phyloP scores from a whole-genome alignment of 805 yeast genomes.

The Saitoella complicata region DNA sequence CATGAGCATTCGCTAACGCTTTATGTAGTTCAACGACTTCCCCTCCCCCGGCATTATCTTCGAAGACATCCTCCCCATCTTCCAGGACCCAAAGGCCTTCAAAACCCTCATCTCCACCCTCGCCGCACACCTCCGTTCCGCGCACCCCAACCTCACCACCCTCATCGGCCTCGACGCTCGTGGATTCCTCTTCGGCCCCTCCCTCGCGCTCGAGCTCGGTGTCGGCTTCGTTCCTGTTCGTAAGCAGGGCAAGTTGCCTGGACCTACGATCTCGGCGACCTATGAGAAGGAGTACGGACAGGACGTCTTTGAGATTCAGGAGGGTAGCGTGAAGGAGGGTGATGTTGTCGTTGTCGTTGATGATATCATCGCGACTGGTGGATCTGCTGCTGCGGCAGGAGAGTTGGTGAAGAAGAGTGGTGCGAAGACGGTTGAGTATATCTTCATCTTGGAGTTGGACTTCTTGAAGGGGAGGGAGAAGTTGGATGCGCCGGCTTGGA shows the following conservation, averaged over 20 bases:
- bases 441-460: conserved; percentile 86
- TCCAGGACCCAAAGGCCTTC: conserved; percentile 66
- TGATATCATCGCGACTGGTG: conserved; percentile 93
- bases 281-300: conserved; percentile 84
- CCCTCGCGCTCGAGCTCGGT: conserved; percentile 74
- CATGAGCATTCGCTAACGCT: too few relatives aligned
- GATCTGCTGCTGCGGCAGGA: conserved; percentile 90
- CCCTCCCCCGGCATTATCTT: conserved; percentile 83
- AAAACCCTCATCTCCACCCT: conserved; percentile 69
- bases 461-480: conserved; percentile 87
- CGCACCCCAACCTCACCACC: conserved; percentile 54
- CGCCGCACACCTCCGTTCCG: conserved; percentile 48
- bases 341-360: conserved; percentile 78
- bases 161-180: conserved; percentile 91
- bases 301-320: conserved; percentile 80
- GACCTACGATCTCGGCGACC: conserved; percentile 52
- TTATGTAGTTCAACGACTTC: conserved; percentile 63
- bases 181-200: conserved; percentile 93
- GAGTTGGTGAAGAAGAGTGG: conserved; percentile 52
- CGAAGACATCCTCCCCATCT: conserved; percentile 92
- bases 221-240: conserved; percentile 92
- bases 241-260: conserved; percentile 91
- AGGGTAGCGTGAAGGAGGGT: conserved; percentile 61
- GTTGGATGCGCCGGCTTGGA: conserved; percentile 74
- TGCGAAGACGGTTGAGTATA: conserved; percentile 61